These are phyloP conservation scores for Dillenia turbinata DNA, from an alignment of 164 flowering plant species.

Conservation along the genomic window DNA sequence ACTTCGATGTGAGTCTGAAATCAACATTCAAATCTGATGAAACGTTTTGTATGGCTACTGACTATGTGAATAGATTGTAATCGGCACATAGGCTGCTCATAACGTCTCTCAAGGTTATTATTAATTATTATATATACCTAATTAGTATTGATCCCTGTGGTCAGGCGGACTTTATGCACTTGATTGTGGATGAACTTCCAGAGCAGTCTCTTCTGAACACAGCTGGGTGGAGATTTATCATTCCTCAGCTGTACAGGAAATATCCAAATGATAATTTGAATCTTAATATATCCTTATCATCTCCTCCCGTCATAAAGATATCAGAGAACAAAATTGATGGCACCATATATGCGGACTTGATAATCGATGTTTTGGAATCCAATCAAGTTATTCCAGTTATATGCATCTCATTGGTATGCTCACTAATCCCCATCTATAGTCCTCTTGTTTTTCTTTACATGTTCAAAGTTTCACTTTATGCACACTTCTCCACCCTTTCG, in stretches of 20 bases:
- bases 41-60: too few relatives aligned
- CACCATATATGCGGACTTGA: conserved; percentile 58
- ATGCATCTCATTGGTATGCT: conserved; percentile 80
- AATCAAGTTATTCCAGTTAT: conserved; percentile 66
- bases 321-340: conserved; percentile 39
- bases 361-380: conserved; percentile 69
- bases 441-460: too few relatives aligned
- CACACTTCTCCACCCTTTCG: not conserved
- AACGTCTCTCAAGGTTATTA: too few relatives aligned
- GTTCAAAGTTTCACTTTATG: not conserved
- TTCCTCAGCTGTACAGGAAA: conserved; percentile 83
- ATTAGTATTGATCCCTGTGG: not conserved
- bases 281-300: conserved; percentile 61
- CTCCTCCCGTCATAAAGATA: conserved; percentile 62
- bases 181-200: conserved; percentile 79
- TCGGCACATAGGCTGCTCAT: too few relatives aligned
- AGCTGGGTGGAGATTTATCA: conserved; percentile 79
- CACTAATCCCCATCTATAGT: not conserved
- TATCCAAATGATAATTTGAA: conserved; percentile 87
- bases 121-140: too few relatives aligned
- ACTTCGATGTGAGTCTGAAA: conserved; percentile 50
- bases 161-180: conserved; percentile 74
- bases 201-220: conserved; percentile 87
- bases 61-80: too few relatives aligned
- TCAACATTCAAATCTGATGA: not conserved